Conservation (phyloP, 768 basidiomycete species). For the Gyrodon lividus region DNA sequence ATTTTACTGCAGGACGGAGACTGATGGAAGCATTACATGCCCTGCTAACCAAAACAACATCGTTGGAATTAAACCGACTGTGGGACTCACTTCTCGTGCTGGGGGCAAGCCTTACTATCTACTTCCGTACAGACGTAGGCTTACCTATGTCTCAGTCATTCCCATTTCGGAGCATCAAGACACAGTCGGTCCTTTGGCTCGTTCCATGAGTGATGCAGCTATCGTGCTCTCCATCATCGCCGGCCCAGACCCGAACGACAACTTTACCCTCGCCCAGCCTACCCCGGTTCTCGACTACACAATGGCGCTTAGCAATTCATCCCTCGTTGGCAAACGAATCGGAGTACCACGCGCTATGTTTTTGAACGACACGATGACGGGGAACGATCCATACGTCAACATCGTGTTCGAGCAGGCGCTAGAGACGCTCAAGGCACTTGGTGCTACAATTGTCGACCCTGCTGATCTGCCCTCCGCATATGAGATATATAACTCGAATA, state of each 20-base stretch:
- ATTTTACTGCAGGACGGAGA: constrained; percentile 36
- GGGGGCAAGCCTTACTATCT: constrained; percentile 40
- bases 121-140: not conserved
- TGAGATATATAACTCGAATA: constrained; percentile 46
- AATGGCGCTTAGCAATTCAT: constrained; percentile 47
- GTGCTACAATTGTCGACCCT: constrained; percentile 57
- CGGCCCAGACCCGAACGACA: constrained; percentile 53
- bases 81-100: constrained; percentile 57
- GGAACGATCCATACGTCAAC: constrained; percentile 30
- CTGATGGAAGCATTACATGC: constrained; percentile 55
- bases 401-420: constrained; percentile 41
- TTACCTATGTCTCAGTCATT: constrained; percentile 38
- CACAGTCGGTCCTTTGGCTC: constrained; percentile 55
- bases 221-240: constrained; percentile 57
- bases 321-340: constrained; percentile 50
- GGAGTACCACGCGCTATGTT: constrained; percentile 48
- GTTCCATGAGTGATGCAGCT: constrained; percentile 54
- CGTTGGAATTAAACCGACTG: constrained; percentile 59
- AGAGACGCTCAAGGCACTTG: constrained; percentile 37
- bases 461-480: constrained; percentile 59
- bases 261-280: constrained; percentile 55
- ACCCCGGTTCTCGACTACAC: constrained; percentile 52
- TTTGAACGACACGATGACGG: constrained; percentile 27
- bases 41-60: constrained; percentile 53
- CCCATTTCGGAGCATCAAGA: constrained; percentile 60